phyloP scores from a whole-genome alignment of 192 early-diverging fungal species.

The Coemansia sp. region DNA sequence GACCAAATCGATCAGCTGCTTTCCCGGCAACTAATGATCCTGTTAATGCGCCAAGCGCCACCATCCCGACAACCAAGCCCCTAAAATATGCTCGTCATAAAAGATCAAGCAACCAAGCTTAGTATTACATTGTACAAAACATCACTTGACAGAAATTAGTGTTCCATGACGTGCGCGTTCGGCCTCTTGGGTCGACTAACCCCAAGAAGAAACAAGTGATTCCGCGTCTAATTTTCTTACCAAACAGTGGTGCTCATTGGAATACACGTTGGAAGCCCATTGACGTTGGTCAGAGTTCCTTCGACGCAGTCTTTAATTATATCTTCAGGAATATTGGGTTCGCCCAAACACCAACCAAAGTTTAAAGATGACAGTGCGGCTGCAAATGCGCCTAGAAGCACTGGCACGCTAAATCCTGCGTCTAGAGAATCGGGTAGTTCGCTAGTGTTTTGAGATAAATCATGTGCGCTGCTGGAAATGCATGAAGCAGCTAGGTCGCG shows the following conservation, averaged over 20 bases:
- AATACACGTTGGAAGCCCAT: constrained; percentile 43
- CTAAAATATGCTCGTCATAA: constrained; percentile 22
- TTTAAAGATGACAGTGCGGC: constrained; percentile 51
- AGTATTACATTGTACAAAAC: background rate
- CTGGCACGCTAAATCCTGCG: constrained; percentile 22
- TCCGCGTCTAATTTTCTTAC: constrained; percentile 19
- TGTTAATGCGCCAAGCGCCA: constrained; percentile 61
- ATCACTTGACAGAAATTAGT: background rate
- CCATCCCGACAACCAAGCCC: constrained; percentile 60
- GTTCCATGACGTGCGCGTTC: background rate
- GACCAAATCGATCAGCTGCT: constrained; percentile 62
- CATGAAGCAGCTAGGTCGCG: background rate
- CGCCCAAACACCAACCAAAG: constrained; percentile 55
- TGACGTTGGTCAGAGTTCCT: constrained; percentile 16
- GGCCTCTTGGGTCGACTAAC: background rate
- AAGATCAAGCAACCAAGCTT: background rate
- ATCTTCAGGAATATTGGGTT: constrained; percentile 57
- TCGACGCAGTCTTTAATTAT: constrained; percentile 52
- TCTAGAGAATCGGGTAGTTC: constrained; percentile 34
- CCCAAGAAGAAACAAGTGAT: background rate
- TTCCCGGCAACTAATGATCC: constrained; percentile 63
- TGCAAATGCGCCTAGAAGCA: constrained; percentile 28
- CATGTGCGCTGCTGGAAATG: constrained; percentile 10
- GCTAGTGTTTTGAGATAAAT: constrained; percentile 9
- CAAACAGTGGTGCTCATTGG: constrained; percentile 51